Conservation (phyloP, 352 stramenopile species). For the Phytophthora gonapodyides region DNA sequence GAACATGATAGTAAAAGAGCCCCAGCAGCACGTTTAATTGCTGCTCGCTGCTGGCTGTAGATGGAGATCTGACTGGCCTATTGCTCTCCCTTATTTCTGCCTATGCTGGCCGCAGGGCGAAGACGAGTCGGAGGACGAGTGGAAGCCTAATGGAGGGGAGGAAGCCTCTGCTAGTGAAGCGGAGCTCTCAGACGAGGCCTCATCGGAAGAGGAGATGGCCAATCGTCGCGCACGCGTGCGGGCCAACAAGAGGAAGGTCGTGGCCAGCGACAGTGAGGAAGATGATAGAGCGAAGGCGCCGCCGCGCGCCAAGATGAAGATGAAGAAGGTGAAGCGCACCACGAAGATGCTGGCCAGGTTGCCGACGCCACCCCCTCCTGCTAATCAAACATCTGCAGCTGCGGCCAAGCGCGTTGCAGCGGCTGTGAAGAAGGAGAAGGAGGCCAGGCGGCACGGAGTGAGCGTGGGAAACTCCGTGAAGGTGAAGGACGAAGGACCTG, state of each 20-base stretch:
- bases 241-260: slow-evolving; percentile 52
- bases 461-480: slow-evolving; percentile 6
- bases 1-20: slow-evolving; percentile 6
- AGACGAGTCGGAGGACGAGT: slow-evolving; percentile 52
- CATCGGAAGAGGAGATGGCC: slow-evolving; percentile 37
- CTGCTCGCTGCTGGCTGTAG: neutral
- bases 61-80: slow-evolving; percentile 23
- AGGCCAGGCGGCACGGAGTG: slow-evolving; percentile 14
- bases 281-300: slow-evolving; percentile 30
- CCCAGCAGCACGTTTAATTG: neutral
- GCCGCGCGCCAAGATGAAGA: slow-evolving; percentile 26
- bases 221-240: slow-evolving; percentile 23
- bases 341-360: slow-evolving; percentile 16
- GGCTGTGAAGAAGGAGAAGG: slow-evolving; percentile 29
- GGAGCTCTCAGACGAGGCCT: slow-evolving; percentile 40
- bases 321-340: slow-evolving; percentile 31
- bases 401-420: slow-evolving; percentile 26
- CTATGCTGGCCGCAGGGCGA: slow-evolving; percentile 27
- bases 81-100: slow-evolving; percentile 18
- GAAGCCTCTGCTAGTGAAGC: slow-evolving; percentile 44
- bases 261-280: slow-evolving; percentile 64
- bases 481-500: slow-evolving; percentile 37
- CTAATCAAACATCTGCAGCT: slow-evolving; percentile 17
- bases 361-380: neutral
- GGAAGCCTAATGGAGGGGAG: slow-evolving; percentile 38